Evolutionary conservation across 2,329 filamentous ascomycete genomes (phyloP), one percentile per base, ranked within the genome.

Genomic region (Teratosphaeria gauchensis): DNA sequence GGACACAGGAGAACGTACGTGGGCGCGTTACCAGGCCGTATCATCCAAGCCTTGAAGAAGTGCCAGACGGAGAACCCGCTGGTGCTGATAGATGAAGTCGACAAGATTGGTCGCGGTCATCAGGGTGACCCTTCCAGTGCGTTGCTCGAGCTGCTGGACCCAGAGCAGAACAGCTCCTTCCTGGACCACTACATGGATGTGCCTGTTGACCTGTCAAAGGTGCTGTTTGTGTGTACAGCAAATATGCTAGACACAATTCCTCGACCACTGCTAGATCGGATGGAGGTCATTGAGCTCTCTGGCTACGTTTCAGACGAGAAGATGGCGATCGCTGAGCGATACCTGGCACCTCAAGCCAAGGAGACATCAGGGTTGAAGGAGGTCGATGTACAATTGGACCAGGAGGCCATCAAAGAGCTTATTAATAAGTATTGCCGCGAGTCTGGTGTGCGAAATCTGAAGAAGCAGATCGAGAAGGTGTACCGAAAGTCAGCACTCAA

Each of bases 241-340:
- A 99, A 99, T 74, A 95, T 97, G 87, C 96, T 92, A 0, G 94
- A 99, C 69, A 99, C 94, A 0, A 99, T 99, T 62, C 94, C 94
- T 16, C 84, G 92, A 51, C 95, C 94, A 2, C 81, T 99, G 0
- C 82, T 97, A 16, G 94, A 99, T 72, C 87, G 94, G 66, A 99
- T 99, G 94, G 94, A 99, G 74, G 85, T 97, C 68, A 99, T 99
- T 65, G 86, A 95, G 62, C 82, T 99, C 1, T 97, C 92, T 38
- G 94, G 94, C 11, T 99, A 99, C 70, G 92, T 99, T 55, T 86
- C 92, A 0, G 92, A 99, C 64, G 94, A 99, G 80, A 99, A 99
- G 82, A 96, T 95, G 85, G 92, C 94, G 2, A 99, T 99, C 68
- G 94, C 94, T 3, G 88, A 99, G 71, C 84, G 85, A 64, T 99